These are phyloP conservation scores for Suhomyces bribrorum DNA, from an alignment of 1,139 yeast genomes.

Conservation along the genomic window DNA sequence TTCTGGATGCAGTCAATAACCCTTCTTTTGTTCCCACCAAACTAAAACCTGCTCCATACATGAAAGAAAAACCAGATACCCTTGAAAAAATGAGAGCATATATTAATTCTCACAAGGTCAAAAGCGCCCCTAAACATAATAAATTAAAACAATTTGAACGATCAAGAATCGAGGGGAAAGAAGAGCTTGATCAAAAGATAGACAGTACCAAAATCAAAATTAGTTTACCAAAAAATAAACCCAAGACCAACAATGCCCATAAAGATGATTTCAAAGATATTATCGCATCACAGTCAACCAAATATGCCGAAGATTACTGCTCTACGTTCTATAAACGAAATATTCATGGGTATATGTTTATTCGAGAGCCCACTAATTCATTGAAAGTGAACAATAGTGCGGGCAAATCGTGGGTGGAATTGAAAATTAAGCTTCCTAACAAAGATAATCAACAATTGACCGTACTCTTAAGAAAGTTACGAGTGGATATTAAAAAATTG, in stretches of 20 bases:
- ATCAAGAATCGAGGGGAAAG: neutral
- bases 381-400: slow-evolving; percentile 31
- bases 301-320: slow-evolving; percentile 28
- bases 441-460: slow-evolving; percentile 1
- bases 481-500: slow-evolving; percentile 30
- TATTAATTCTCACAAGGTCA: slow-evolving; percentile 6
- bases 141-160: slow-evolving; percentile 4
- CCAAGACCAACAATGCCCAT: neutral
- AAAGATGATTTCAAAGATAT: slow-evolving; percentile 9
- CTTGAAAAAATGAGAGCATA: slow-evolving; percentile 11
- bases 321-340: slow-evolving; percentile 41
- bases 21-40: slow-evolving; percentile 28
- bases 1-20: slow-evolving; percentile 23
- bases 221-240: slow-evolving; percentile 5
- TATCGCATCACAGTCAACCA: slow-evolving; percentile 9
- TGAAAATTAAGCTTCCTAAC: slow-evolving; percentile 25
- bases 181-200: neutral
- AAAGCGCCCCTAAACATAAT: slow-evolving; percentile 1
- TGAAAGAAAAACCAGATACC: slow-evolving; percentile 5
- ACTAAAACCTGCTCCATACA: slow-evolving; percentile 9
- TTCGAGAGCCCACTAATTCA: slow-evolving; percentile 34
- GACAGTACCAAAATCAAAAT: slow-evolving; percentile 7
- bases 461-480: slow-evolving; percentile 19
- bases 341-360: slow-evolving; percentile 40
- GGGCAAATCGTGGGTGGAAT: slow-evolving; percentile 31